Percentiles rank a stretch among this genome's conserved stretches.
These are phyloP conservation scores for Haematococcus lacustris DNA, from an alignment of 139 green algal genomes.

Conservation along the genomic window DNA sequence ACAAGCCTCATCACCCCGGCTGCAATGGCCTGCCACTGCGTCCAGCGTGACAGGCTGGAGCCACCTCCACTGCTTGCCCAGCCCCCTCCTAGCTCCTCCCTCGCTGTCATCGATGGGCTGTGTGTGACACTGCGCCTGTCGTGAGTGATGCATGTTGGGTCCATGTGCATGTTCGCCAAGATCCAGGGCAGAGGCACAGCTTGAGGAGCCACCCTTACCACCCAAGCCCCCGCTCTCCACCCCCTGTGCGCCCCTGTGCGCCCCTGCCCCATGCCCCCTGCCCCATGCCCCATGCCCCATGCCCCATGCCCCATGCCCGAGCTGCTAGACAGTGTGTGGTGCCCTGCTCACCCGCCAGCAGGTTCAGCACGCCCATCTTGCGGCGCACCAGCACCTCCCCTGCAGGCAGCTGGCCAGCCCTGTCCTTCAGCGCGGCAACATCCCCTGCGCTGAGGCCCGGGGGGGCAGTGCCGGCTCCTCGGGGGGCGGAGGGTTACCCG, in stretches of 20 bases:
- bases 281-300: neutral
- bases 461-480: slow-evolving; percentile 5
- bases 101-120: too few species aligned
- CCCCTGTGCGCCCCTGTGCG: neutral
- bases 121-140: too few species aligned
- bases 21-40: too few species aligned
- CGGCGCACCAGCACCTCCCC: slow-evolving; percentile 13
- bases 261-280: neutral
- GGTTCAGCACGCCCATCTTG: slow-evolving; percentile 75
- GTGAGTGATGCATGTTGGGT: too few species aligned
- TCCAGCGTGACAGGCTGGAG: too few species aligned
- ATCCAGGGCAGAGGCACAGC: too few species aligned
- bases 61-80: too few species aligned
- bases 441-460: slow-evolving; percentile 1
- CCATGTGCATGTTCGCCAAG: too few species aligned
- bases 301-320: slow-evolving; percentile 1
- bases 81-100: too few species aligned
- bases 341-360: slow-evolving; percentile 36
- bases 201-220: neutral
- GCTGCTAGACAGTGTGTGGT: too few species aligned
- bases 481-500: too few species aligned
- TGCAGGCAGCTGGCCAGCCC: slow-evolving; percentile 9
- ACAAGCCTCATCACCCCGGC: too few species aligned
- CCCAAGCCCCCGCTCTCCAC: neutral
- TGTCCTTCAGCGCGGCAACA: slow-evolving; percentile 21